Percentiles rank a stretch among this genome's conserved stretches.
Evolutionary conservation across 257 asterid genomes (phyloP).

Genomic region (Salvia hispanica): DNA sequence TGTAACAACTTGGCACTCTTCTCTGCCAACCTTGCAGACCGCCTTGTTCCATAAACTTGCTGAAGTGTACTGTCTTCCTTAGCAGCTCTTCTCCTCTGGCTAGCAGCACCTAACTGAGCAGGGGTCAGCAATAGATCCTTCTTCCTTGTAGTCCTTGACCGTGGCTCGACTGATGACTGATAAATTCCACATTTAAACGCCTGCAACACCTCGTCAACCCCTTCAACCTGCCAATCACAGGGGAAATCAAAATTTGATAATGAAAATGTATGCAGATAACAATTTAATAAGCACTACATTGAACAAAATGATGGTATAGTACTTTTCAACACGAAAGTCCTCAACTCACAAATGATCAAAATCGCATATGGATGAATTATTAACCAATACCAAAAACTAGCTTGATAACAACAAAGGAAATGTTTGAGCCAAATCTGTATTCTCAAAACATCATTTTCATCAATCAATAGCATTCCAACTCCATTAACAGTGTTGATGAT

Average conservation of each 20-base stretch:
- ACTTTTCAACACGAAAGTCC: not conserved
- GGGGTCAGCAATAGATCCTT: constrained; percentile 46
- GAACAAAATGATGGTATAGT: not conserved
- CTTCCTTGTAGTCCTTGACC: constrained; percentile 49
- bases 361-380: not conserved
- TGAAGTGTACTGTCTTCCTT: constrained; percentile 42
- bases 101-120: constrained; percentile 40
- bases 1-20: constrained; percentile 33
- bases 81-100: constrained; percentile 45
- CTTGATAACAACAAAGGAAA: not conserved
- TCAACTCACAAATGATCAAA: not conserved
- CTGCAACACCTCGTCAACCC: constrained; percentile 60
- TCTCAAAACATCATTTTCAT: constrained; percentile 1
- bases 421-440: constrained; percentile 8
- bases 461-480: not conserved
- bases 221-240: constrained; percentile 61
- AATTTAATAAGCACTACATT: not conserved
- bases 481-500: not conserved
- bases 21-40: constrained; percentile 68
- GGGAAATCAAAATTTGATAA: not conserved
- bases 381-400: not conserved
- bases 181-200: constrained; percentile 44
- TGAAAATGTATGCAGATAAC: not conserved
- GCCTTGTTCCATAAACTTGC: constrained; percentile 47
- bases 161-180: constrained; percentile 56